phyloP scores from a whole-genome alignment of 371 early-diverging fungal species.

The Enterospora canceri region DNA sequence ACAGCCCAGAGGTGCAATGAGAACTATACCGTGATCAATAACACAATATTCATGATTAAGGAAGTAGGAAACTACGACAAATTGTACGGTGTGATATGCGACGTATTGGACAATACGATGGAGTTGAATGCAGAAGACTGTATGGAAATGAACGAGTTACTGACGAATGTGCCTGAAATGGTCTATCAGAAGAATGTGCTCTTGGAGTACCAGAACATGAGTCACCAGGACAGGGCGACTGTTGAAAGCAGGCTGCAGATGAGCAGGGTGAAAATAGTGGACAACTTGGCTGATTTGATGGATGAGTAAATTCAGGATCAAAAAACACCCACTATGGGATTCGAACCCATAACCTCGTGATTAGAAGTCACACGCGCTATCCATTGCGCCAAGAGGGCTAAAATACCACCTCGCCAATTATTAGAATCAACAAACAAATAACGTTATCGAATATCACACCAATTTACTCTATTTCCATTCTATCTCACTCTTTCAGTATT shows the following conservation, averaged over 20 bases:
- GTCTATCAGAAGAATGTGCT: neutral
- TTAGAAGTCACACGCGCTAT: slow-evolving; percentile 12
- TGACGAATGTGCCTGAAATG: neutral
- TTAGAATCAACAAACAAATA: neutral
- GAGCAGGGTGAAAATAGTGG: neutral
- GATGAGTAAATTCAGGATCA: too few relatives aligned
- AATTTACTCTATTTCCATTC: too few relatives aligned
- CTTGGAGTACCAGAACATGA: neutral
- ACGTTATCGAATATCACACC: neutral
- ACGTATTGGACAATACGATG: neutral
- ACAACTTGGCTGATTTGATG: too few relatives aligned
- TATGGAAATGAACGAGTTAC: neutral
- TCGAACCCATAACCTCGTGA: slow-evolving; percentile 10
- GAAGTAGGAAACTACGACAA: neutral
- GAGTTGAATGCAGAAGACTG: neutral
- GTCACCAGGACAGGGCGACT: neutral
- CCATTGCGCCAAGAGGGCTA: slow-evolving; percentile 7
- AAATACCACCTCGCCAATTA: neutral
- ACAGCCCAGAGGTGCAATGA: neutral
- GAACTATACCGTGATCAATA: neutral
- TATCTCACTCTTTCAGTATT: too few relatives aligned
- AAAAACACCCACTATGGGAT: slow-evolving; percentile 8
- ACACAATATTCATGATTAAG: neutral
- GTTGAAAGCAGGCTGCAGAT: neutral
- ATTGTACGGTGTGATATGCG: neutral